These are phyloP conservation scores for Boletus fagicola DNA, from an alignment of 768 basidiomycete species.

Conservation along the genomic window DNA sequence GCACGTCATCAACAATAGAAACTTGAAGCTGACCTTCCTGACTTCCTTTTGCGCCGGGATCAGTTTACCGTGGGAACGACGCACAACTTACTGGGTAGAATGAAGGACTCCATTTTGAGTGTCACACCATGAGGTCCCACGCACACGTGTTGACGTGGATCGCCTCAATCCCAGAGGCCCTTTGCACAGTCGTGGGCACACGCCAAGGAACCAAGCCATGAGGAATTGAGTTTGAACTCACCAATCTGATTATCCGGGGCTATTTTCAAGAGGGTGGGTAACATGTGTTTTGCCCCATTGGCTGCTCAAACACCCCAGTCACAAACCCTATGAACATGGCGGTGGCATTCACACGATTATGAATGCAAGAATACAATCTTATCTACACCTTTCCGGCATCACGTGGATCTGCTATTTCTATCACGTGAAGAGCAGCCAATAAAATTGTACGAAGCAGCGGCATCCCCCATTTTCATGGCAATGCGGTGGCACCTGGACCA, in stretches of 20 bases:
- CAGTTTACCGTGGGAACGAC: conserved; percentile 13
- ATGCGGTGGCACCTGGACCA: neutral
- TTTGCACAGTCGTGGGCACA: neutral
- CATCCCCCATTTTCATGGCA: neutral
- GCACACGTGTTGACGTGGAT: conserved; percentile 6
- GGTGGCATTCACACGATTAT: neutral
- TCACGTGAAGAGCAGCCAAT: neutral
- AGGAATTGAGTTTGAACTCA: conserved; percentile 7
- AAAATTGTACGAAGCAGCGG: neutral
- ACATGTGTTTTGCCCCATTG: no score
- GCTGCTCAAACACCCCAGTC: no score
- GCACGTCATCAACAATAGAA: conserved; percentile 20
- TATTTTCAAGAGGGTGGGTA: neutral
- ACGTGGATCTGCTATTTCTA: neutral
- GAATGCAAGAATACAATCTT: neutral
- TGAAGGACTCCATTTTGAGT: conserved; percentile 5
- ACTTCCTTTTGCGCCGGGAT: conserved; percentile 20
- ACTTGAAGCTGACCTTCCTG: conserved; percentile 20
- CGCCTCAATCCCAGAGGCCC: neutral
- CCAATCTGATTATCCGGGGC: no score
- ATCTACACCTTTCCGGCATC: neutral
- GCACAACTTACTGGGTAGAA: conserved; percentile 2
- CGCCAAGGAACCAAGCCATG: neutral
- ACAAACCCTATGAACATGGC: neutral
- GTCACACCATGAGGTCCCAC: conserved; percentile 17